These are phyloP conservation scores for Athelia psychrophila DNA, from an alignment of 1,284 basidiomycete genomes.

Conservation along the genomic window DNA sequence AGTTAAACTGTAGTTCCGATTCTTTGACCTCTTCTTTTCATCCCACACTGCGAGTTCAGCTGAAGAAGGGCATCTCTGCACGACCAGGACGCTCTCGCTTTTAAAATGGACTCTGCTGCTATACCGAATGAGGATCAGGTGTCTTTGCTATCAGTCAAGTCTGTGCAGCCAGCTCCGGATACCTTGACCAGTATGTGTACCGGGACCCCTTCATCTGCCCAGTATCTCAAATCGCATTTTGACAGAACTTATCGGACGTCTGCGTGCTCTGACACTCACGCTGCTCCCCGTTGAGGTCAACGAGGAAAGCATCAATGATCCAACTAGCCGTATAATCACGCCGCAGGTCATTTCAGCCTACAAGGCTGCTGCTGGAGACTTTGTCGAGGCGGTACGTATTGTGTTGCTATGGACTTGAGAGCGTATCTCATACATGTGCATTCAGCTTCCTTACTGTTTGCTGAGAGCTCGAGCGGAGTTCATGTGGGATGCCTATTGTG, in stretches of 20 bases:
- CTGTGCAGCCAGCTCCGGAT: conserved; percentile 60
- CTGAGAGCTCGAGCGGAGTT: conserved; percentile 81
- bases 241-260: conserved; percentile 74
- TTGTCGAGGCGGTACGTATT: conserved; percentile 69
- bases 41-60: too few relatives aligned
- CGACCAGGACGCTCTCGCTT: too few relatives aligned
- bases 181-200: conserved; percentile 66
- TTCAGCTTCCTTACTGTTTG: conserved; percentile 75
- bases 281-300: conserved; percentile 84
- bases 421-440: neutral
- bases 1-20: too few relatives aligned
- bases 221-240: conserved; percentile 2
- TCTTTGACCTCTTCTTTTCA: too few relatives aligned
- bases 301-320: conserved; percentile 51
- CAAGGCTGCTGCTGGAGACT: conserved; percentile 69
- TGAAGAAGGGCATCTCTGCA: too few relatives aligned
- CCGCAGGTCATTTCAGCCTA: conserved; percentile 67
- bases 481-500: conserved; percentile 68
- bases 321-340: conserved; percentile 72
- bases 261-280: conserved; percentile 73
- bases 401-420: neutral
- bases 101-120: too few relatives aligned
- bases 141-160: conserved; percentile 43
- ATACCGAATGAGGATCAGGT: conserved; percentile 38
- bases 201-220: conserved; percentile 1